phyloP scores from a whole-genome alignment of 1,139 yeast genomes.

The Taphrina flavorubra region DNA sequence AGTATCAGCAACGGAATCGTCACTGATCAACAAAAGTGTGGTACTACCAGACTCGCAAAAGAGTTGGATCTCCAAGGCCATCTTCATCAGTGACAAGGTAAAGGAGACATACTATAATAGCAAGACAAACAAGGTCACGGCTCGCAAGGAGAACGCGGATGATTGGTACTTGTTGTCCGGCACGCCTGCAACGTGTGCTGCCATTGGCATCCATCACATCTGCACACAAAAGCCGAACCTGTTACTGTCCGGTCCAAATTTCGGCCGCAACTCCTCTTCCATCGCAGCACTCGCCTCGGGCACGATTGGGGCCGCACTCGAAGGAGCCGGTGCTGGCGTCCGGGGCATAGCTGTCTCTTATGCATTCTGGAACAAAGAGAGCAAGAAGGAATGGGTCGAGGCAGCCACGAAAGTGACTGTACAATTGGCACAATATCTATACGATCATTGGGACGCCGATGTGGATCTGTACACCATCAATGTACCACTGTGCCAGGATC shows the following conservation, averaged over 20 bases:
- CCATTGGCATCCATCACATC: slow-evolving; percentile 81
- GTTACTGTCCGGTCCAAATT: slow-evolving; percentile 93
- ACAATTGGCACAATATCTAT: slow-evolving; percentile 64
- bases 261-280: slow-evolving; percentile 91
- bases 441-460: slow-evolving; percentile 60
- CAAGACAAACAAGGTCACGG: background rate
- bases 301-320: slow-evolving; percentile 98
- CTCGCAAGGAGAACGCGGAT: slow-evolving; percentile 54
- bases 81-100: slow-evolving; percentile 82
- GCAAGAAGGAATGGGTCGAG: slow-evolving; percentile 60
- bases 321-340: slow-evolving; percentile 65
- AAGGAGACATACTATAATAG: slow-evolving; percentile 65
- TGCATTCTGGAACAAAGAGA: slow-evolving; percentile 54
- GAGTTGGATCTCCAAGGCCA: slow-evolving; percentile 97
- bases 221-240: slow-evolving; percentile 69
- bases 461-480: slow-evolving; percentile 83
- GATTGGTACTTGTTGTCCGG: slow-evolving; percentile 83
- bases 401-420: slow-evolving; percentile 75
- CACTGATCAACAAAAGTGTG: slow-evolving; percentile 8
- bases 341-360: slow-evolving; percentile 25
- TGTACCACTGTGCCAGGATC: slow-evolving; percentile 68
- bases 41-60: slow-evolving; percentile 44
- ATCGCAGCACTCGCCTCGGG: slow-evolving; percentile 89
- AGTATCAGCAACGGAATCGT: background rate
- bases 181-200: slow-evolving; percentile 95